Evolutionary conservation across 805 yeast genomes (phyloP), one percentile per base, ranked within the genome.

Genomic region (Limtongozyma cylindracea): DNA sequence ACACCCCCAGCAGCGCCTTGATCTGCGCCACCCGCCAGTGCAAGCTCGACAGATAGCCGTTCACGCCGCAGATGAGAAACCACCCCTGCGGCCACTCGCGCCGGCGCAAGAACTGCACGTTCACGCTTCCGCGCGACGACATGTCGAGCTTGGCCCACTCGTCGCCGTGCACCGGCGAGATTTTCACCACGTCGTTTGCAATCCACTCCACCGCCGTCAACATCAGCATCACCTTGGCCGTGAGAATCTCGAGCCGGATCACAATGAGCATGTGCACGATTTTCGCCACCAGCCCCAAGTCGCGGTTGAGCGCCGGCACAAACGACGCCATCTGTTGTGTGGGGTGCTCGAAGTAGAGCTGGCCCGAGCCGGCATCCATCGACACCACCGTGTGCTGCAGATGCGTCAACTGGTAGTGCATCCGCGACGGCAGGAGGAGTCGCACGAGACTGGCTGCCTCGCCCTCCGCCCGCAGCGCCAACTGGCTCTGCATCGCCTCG

Each of bases 151-250:
- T 53, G 7, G 21, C 21, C 11, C 53, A 35, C 34, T 68, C 80
- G 19, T 58, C 61, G 29, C 61, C 61, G n/a, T 51, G 46, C 5
- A 61, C 53, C 88, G 88, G 74, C 14, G 69, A 74, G 0, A 68
- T 58, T 0, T 76, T 69, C 17, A 52, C 47, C 24, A 76, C 54
- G 27, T 67, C 52, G 6, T 61, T 54, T 8, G 59, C 43, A 14
- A 68, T 45, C 15, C 62, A 38, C 20, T 66, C 48, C 21, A 70
- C 41, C 18, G 47, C 53, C 15, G 58, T 38, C 18, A 70, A 32
- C 19, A 33, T 31, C 14, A 34, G 35, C 11, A 44, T 42, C n/a
- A 49, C 39, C 26, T 31, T 34, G 8, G 30, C 27, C n/a, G n/a
- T 13, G 10, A 47, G 32, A 42, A 50, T 34, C 14, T 40, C 45